These are phyloP conservation scores for Knoxdaviesia capensis DNA, from an alignment of 2,329 filamentous ascomycete genomes.

Conservation along the genomic window DNA sequence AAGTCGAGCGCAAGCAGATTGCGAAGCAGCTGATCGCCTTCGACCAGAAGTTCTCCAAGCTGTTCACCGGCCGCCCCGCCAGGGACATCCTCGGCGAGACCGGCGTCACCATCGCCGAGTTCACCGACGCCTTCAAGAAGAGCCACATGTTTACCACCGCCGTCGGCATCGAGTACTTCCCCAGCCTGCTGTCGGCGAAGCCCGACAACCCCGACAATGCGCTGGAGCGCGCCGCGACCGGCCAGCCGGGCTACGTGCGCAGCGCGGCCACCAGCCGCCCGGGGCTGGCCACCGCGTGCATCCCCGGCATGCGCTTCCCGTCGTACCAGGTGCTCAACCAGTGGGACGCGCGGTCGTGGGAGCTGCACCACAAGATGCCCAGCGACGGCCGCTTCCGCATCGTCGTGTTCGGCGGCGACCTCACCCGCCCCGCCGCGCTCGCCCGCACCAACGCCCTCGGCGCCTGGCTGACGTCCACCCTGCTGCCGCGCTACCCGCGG, in stretches of 20 bases:
- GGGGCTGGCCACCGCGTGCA: slow-evolving; percentile 16
- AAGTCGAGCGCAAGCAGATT: slow-evolving; percentile 26
- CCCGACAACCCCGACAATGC: background rate
- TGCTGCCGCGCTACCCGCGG: slow-evolving; percentile 19
- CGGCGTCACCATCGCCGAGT: slow-evolving; percentile 40
- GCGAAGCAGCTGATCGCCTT: slow-evolving; percentile 24
- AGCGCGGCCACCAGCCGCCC: slow-evolving; percentile 10
- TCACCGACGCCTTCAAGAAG: slow-evolving; percentile 41
- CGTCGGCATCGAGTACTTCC: slow-evolving; percentile 13
- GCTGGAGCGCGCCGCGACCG: no score
- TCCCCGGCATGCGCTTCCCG: slow-evolving; percentile 34
- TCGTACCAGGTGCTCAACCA: slow-evolving; percentile 40
- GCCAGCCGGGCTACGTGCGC: slow-evolving; percentile 8
- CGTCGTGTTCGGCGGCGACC: slow-evolving; percentile 40
- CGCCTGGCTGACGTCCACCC: slow-evolving; percentile 15
- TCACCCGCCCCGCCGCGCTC: slow-evolving; percentile 22
- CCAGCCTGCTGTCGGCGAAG: slow-evolving; percentile 4
- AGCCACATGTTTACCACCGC: slow-evolving; percentile 16
- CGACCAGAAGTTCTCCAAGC: slow-evolving; percentile 24
- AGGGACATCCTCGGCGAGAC: slow-evolving; percentile 40
- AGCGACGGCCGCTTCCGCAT: slow-evolving; percentile 38
- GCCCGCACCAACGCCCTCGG: slow-evolving; percentile 26
- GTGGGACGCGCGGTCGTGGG: slow-evolving; percentile 30
- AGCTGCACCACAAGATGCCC: slow-evolving; percentile 34
- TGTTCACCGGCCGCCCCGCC: slow-evolving; percentile 32